Conservation (phyloP, 129 eudicot genomes). For the Artemisia annua region DNA sequence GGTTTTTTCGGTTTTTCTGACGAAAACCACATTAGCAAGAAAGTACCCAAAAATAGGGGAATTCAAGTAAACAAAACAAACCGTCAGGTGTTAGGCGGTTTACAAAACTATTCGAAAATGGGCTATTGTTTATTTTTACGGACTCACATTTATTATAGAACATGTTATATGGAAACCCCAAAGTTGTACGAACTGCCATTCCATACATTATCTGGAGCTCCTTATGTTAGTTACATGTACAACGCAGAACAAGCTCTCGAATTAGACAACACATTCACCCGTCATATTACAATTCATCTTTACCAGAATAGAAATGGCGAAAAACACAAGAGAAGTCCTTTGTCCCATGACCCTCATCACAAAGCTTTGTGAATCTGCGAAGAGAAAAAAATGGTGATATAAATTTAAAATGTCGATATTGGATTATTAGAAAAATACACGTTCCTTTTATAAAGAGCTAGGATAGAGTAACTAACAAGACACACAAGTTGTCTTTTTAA, state of each 20-base stretch:
- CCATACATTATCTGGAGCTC: neutral
- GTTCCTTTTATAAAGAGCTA: too few relatives aligned
- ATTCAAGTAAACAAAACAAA: too few relatives aligned
- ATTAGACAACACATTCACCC: slow-evolving; percentile 6
- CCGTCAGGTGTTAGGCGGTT: too few relatives aligned
- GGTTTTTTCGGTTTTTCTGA: too few relatives aligned
- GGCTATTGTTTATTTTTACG: neutral
- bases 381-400: slow-evolving; percentile 1
- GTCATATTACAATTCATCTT: slow-evolving; percentile 50
- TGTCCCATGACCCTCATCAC: slow-evolving; percentile 63
- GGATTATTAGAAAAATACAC: too few relatives aligned
- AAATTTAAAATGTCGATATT: neutral
- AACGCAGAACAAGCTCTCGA: slow-evolving; percentile 1
- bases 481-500: neutral
- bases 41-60: too few relatives aligned
- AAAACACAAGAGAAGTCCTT: slow-evolving; percentile 88
- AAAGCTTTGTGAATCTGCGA: slow-evolving; percentile 63
- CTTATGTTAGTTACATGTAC: slow-evolving; percentile 18
- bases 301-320: slow-evolving; percentile 78
- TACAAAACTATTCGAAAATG: too few relatives aligned
- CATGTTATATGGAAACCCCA: neutral
- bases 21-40: too few relatives aligned
- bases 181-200: neutral
- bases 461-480: neutral
- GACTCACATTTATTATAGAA: neutral